Evolutionary conservation across 2,329 filamentous ascomycete species (phyloP).

Genomic region (Talaromyces sp.): DNA sequence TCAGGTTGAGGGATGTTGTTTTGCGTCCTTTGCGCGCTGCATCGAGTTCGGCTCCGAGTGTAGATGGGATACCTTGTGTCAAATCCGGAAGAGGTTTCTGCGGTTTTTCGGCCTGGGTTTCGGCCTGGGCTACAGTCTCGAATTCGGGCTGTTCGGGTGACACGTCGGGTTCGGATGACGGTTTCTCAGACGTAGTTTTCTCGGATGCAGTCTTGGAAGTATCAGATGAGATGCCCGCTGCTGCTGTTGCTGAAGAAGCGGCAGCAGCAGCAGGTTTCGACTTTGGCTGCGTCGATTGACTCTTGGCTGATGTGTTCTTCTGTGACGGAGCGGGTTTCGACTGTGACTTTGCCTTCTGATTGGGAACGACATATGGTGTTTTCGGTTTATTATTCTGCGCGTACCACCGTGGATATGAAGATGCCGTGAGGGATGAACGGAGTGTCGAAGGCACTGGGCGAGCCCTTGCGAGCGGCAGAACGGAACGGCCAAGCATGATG

Average conservation of each 20-base stretch:
- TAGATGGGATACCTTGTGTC: constrained; percentile 92
- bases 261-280: background rate
- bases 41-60: constrained; percentile 72
- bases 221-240: background rate
- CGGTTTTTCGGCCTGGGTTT: constrained; percentile 27
- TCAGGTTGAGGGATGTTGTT: constrained; percentile 49
- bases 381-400: constrained; percentile 38
- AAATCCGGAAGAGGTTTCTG: constrained; percentile 74
- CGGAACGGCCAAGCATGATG: constrained; percentile 48
- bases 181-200: constrained; percentile 25
- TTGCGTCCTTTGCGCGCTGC: constrained; percentile 43
- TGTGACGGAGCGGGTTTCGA: constrained; percentile 14
- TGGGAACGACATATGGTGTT: constrained; percentile 37
- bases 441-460: constrained; percentile 38
- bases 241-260: background rate
- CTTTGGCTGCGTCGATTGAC: constrained; percentile 10
- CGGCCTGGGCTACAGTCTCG: constrained; percentile 34
- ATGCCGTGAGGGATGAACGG: constrained; percentile 34
- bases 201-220: constrained; percentile 17
- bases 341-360: constrained; percentile 24
- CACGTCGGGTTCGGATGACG: constrained; percentile 22
- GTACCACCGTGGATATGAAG: constrained; percentile 40
- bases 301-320: constrained; percentile 17
- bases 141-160: constrained; percentile 42
- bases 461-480: constrained; percentile 46